Evolutionary conservation across 2,329 filamentous ascomycete genomes (phyloP).

Genomic region (Hypoxylon sp.): DNA sequence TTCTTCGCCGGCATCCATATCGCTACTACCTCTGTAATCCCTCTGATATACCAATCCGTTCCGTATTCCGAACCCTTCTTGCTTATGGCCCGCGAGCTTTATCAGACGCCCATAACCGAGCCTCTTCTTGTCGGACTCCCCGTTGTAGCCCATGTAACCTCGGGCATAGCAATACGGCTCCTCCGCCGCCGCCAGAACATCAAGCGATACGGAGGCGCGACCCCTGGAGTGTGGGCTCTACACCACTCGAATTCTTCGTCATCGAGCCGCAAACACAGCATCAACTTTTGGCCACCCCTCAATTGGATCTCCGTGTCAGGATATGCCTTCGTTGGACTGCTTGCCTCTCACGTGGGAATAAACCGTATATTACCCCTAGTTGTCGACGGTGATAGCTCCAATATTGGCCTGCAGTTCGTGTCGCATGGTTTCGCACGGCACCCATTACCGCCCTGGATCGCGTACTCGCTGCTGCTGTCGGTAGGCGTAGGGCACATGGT

Average conservation of each 20-base stretch:
- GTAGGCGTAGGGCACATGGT: constrained; percentile 82
- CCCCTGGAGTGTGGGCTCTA: constrained; percentile 64
- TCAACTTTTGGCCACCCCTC: constrained; percentile 75
- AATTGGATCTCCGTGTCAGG: constrained; percentile 80
- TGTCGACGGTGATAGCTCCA: constrained; percentile 87
- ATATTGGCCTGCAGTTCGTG: constrained; percentile 86
- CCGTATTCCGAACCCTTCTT: constrained; percentile 85
- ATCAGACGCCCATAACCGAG: constrained; percentile 86
- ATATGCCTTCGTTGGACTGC: constrained; percentile 76
- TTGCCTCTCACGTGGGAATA: constrained; percentile 79
- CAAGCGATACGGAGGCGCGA: constrained; percentile 80
- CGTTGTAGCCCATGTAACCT: constrained; percentile 79
- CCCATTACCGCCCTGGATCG: constrained; percentile 69
- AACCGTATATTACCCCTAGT: constrained; percentile 83
- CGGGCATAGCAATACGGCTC: constrained; percentile 83
- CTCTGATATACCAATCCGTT: constrained; percentile 80
- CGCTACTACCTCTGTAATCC: constrained; percentile 85
- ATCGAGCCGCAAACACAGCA: constrained; percentile 39
- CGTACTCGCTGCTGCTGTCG: constrained; percentile 77
- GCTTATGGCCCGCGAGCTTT: constrained; percentile 90
- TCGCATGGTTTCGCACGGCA: constrained; percentile 86
- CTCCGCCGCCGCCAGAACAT: constrained; percentile 80
- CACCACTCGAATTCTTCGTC: constrained; percentile 55
- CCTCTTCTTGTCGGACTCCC: constrained; percentile 84
- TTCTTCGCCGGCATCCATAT: constrained; percentile 84